Base-by-base conservation (phyloP, 2,329 filamentous ascomycete species). In the Allantophomopsis lycopodina region DNA sequence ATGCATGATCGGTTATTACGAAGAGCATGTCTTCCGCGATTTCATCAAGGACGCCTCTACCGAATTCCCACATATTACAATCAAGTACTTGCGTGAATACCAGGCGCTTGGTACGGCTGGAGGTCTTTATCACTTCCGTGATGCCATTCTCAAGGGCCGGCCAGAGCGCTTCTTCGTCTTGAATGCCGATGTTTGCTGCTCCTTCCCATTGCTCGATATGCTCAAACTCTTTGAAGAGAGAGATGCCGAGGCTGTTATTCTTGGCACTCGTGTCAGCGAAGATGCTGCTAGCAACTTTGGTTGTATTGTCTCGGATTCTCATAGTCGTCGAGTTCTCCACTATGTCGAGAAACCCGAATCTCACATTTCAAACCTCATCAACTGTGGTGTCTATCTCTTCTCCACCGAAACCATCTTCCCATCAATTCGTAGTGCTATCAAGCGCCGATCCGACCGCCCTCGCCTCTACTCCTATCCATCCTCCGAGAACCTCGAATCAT, bases 281-380 rank as follows among this genome's bases (percentile, higher is more conserved):
- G 89, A 96, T 42, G 83, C 88, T 15, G 89, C 91, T 23, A 83
- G 76, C 53, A 96, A 96, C 70, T 98, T 96, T 59, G 91, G 91
- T 46, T 98, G 91, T 71, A 94, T 96, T 55, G 91, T 96, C 42
- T 91, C 84, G 41, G 91, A 98, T 61, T 68, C 82, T 34, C 86
- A 95, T 65, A 94, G 84, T 48, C 88, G 89, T 60, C 86, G 89
- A 49, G 91, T 98, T 35, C 79, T 96, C 44, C 91, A 98, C 68
- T 96, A 98, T 65, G 91, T 98, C 59, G 91, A 96, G 73, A 96
- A 96, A 70, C 91, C 91, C 49, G 89, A 98, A 63, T 87, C 83
- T 41, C 84, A 94, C 63, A 95, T 98, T 63, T 93, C 84, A 56
- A 95, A 95, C 67, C 72, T 98, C 50, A 98, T 98, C 73, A 98